A percentile compares a stretch with the other conserved stretches of the same genome.
Conservation (phyloP, 805 yeast species). For the Wickerhamiella spandovensis region DNA sequence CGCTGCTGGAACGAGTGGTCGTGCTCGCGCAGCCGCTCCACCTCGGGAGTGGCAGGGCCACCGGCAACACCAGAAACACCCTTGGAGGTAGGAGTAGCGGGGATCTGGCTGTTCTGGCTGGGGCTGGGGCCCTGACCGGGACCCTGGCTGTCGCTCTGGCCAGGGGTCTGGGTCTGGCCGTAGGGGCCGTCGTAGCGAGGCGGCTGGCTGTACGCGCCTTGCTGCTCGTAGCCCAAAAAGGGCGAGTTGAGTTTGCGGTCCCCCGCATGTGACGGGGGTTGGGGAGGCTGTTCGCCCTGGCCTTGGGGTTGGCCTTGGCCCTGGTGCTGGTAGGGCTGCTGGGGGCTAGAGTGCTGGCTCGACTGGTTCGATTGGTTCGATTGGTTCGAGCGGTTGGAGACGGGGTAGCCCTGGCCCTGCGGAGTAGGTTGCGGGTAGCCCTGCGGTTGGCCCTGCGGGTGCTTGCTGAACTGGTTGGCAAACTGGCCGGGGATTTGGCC, state of each 20-base stretch:
- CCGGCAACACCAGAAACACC: background rate
- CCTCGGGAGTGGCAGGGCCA: background rate
- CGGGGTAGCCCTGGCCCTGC: background rate
- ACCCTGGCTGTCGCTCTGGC: background rate
- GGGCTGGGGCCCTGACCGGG: background rate
- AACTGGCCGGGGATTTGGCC: background rate
- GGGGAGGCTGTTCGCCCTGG: background rate
- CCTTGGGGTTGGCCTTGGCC: background rate
- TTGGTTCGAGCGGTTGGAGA: no score
- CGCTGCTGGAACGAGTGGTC: slow-evolving; percentile 10
- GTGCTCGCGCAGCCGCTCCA: slow-evolving; percentile 4
- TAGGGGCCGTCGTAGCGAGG: background rate
- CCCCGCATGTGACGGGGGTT: background rate
- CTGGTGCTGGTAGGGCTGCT: slow-evolving; percentile 1
- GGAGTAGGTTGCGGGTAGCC: slow-evolving; percentile 3
- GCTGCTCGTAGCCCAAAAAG: background rate
- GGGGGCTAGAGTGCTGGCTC: background rate
- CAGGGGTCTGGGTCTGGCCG: background rate
- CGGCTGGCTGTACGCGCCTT: background rate
- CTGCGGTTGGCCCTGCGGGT: slow-evolving; percentile 1
- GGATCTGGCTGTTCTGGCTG: background rate
- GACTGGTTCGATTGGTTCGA: background rate
- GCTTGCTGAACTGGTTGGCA: background rate
- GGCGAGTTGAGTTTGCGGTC: slow-evolving; percentile 1
- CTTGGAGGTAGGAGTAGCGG: background rate